These are phyloP conservation scores for Apophysomyces ossiformis DNA, from an alignment of 371 early-diverging fungal genomes.

Conservation along the genomic window DNA sequence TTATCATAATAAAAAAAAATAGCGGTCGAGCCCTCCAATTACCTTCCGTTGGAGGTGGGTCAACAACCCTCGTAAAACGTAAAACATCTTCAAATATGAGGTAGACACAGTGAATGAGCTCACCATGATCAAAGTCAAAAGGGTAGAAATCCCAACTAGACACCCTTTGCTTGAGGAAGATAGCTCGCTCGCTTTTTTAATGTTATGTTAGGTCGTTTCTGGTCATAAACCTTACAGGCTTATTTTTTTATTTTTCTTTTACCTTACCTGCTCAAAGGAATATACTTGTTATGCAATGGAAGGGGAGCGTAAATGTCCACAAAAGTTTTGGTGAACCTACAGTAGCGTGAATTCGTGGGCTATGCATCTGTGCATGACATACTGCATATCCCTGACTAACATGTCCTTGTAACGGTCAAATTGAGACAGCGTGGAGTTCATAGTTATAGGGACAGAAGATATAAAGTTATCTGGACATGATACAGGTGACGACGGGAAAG, in stretches of 20 bases:
- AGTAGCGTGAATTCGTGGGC: constrained; percentile 11
- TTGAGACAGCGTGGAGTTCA: constrained; percentile 9
- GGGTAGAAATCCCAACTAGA: constrained; percentile 74
- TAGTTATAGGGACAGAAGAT: constrained; percentile 8
- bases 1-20: constrained; percentile 5
- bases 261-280: constrained; percentile 5
- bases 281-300: constrained; percentile 24
- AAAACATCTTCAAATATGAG: constrained; percentile 70
- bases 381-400: constrained; percentile 28
- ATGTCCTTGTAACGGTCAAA: constrained; percentile 30
- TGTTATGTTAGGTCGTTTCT: constrained; percentile 9
- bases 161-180: constrained; percentile 47
- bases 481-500: constrained; percentile 17
- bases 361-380: constrained; percentile 12
- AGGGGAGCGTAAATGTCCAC: constrained; percentile 31
- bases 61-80: constrained; percentile 56
- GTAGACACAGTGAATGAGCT: constrained; percentile 68
- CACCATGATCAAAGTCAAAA: constrained; percentile 62
- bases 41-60: constrained; percentile 59
- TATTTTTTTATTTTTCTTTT: constrained; percentile 9
- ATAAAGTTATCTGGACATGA: constrained; percentile 18
- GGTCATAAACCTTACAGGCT: constrained; percentile 1
- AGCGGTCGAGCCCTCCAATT: constrained; percentile 12
- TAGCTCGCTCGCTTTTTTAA: constrained; percentile 43
- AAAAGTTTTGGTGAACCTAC: constrained; percentile 26